phyloP scores from a whole-genome alignment of 108 stramenopile genomes.

The Parietichytrium sp. region DNA sequence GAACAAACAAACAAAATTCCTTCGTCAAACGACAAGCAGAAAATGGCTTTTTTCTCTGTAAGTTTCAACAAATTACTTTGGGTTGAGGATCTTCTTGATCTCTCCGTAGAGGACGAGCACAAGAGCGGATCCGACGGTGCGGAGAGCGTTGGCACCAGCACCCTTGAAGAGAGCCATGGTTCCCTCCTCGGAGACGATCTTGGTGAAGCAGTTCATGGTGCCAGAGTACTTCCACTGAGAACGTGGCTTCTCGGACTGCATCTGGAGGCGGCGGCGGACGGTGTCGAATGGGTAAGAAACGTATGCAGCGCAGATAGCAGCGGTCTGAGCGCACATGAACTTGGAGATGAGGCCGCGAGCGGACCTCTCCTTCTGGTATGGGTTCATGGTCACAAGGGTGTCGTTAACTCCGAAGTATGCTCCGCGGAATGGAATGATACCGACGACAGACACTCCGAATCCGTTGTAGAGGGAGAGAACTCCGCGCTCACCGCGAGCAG shows the following conservation, averaged over 20 bases:
- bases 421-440: constrained; percentile 97
- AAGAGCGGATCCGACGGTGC: constrained; percentile 60
- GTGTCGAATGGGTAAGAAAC: constrained; percentile 99
- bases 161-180: constrained; percentile 64
- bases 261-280: constrained; percentile 98
- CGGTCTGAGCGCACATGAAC: constrained; percentile 89
- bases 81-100: constrained; percentile 52
- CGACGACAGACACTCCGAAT: constrained; percentile 90
- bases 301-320: constrained; percentile 88
- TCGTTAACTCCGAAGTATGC: constrained; percentile 98
- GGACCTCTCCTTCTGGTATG: constrained; percentile 87
- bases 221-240: constrained; percentile 59
- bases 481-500: constrained; percentile 76
- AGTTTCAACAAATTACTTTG: no score
- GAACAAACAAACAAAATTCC: neutral
- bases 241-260: constrained; percentile 69
- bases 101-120: constrained; percentile 68
- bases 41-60: no score
- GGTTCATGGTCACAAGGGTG: constrained; percentile 92
- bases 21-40: no score
- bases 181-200: constrained; percentile 60
- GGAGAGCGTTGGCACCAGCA: constrained; percentile 63
- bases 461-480: constrained; percentile 92
- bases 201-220: constrained; percentile 61
- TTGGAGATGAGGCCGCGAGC: constrained; percentile 84